Conservation (phyloP, 1,284 basidiomycete species). For the Vanrija humicola region DNA sequence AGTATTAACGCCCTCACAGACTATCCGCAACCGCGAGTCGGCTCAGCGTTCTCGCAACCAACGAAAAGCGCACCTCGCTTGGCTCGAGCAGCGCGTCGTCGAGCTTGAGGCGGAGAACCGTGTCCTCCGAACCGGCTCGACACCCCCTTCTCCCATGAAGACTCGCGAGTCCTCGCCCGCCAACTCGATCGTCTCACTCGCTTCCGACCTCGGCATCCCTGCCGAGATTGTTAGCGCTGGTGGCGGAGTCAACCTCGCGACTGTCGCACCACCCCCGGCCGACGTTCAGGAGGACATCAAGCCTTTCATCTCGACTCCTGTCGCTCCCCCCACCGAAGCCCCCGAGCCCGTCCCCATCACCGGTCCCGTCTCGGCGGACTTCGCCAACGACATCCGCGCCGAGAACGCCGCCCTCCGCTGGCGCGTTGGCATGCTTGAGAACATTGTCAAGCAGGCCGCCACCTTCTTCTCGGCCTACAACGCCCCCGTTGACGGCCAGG, state of each 20-base stretch:
- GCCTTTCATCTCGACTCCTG: constrained; percentile 14
- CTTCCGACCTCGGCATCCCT: constrained; percentile 35
- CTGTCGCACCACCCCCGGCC: constrained; percentile 36
- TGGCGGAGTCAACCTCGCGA: constrained; percentile 38
- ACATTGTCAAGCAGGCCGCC: constrained; percentile 42
- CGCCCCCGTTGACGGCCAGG: constrained; percentile 5
- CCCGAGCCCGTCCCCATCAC: constrained; percentile 2
- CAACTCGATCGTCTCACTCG: constrained; percentile 32
- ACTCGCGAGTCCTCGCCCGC: constrained; percentile 33
- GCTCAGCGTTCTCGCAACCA: constrained; percentile 46
- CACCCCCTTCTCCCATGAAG: constrained; percentile 10
- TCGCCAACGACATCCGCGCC: constrained; percentile 15
- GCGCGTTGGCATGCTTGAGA: constrained; percentile 38
- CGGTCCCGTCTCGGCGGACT: background rate
- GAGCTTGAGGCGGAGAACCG: constrained; percentile 46
- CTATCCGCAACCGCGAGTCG: constrained; percentile 43
- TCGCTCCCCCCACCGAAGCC: constrained; percentile 1
- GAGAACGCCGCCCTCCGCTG: constrained; percentile 38
- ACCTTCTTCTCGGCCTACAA: constrained; percentile 28
- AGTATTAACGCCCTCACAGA: constrained; percentile 17
- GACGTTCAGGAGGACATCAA: constrained; percentile 34
- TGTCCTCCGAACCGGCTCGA: constrained; percentile 24
- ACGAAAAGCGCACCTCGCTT: constrained; percentile 45
- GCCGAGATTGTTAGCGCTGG: constrained; percentile 29
- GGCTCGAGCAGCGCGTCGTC: constrained; percentile 42